Conservation (phyloP, 306 rosid genomes). For the Luffa acutangula region DNA sequence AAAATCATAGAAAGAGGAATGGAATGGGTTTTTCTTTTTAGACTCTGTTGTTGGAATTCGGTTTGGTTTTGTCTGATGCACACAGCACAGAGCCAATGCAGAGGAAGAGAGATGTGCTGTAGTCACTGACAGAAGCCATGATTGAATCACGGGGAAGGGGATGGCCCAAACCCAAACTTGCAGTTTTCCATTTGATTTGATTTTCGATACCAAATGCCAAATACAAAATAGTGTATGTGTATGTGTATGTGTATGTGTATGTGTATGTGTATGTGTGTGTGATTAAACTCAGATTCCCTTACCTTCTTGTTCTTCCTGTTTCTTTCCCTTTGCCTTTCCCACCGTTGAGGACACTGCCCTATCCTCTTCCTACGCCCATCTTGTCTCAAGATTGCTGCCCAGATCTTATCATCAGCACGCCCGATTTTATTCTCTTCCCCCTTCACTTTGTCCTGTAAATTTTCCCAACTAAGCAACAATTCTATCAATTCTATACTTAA, state of each 20-base stretch:
- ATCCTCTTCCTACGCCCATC: neutral
- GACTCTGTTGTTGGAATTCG: neutral
- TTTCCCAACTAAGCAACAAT: neutral
- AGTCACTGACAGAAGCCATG: neutral
- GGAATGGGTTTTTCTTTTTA: neutral
- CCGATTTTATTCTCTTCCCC: neutral
- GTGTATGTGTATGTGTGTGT: neutral
- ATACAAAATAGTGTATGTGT: neutral
- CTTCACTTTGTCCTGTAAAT: neutral
- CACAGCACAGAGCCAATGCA: neutral
- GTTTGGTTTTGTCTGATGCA: slow-evolving; percentile 1
- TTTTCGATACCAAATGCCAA: neutral
- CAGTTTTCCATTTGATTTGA: neutral
- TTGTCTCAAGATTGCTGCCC: neutral
- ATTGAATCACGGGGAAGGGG: slow-evolving; percentile 3
- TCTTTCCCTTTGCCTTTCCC: neutral
- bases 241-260: neutral
- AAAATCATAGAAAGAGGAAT: neutral
- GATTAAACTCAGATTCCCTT: neutral
- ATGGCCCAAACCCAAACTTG: neutral
- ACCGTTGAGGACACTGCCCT: neutral
- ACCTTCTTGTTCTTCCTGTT: neutral
- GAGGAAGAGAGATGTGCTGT: neutral
- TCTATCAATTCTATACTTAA: neutral
- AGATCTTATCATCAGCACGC: neutral